phyloP scores from a whole-genome alignment of 176 grass and related monocot species.

The Elymus sibiricus region DNA sequence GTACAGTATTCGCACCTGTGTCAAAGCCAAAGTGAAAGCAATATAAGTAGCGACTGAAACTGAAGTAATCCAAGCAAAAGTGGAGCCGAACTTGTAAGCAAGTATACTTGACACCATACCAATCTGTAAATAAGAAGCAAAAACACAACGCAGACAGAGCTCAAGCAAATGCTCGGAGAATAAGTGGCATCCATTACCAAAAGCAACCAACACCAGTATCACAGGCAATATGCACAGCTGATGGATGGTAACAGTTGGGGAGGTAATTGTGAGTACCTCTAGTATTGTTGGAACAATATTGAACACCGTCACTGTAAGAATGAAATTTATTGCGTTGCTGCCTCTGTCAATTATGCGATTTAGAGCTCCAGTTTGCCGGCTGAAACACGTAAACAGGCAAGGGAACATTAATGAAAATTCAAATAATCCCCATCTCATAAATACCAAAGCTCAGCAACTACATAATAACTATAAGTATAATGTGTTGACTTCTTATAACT shows the following conservation, averaged over 20 bases:
- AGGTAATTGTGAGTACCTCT: conserved; percentile 57
- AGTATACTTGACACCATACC: conserved; percentile 93
- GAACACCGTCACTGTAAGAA: conserved; percentile 90
- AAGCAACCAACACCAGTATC: not conserved
- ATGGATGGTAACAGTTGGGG: not conserved
- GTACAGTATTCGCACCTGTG: conserved; percentile 58
- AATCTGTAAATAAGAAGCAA: conserved; percentile 58
- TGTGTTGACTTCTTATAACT: not conserved
- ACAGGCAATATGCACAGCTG: not conserved
- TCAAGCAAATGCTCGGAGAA: conserved; percentile 4
- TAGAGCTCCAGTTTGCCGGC: conserved; percentile 93
- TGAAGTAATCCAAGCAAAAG: conserved; percentile 99
- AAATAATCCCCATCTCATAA: conserved; percentile 1
- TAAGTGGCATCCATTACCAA: not conserved
- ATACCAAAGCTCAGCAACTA: not conserved
- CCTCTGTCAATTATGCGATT: conserved; percentile 98
- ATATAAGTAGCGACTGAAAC: conserved; percentile 86
- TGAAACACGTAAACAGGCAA: conserved; percentile 49
- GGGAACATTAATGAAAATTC: conserved; percentile 20
- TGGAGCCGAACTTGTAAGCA: conserved; percentile 90
- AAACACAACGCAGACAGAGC: conserved; percentile 17
- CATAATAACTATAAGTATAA: not conserved
- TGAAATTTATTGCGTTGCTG: conserved; percentile 92
- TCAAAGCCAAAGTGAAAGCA: conserved; percentile 91
- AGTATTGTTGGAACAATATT: conserved; percentile 92